Conservation (phyloP, 306 rosid genomes). For the Cucurbita moschata region DNA sequence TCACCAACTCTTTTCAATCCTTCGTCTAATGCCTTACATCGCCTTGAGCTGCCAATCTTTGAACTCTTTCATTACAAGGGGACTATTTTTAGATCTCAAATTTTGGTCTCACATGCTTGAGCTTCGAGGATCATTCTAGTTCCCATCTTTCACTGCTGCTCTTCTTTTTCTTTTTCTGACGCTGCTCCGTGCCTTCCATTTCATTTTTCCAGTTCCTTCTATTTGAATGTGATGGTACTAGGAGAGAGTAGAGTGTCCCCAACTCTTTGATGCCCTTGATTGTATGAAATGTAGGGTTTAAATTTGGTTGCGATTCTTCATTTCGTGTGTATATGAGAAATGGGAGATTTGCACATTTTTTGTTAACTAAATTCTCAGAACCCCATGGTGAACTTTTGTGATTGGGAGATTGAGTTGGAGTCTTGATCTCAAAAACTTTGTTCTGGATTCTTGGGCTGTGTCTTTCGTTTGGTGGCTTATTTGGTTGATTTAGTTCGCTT, state of each 20-base stretch:
- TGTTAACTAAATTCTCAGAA: background rate
- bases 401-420: background rate
- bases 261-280: background rate
- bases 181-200: background rate
- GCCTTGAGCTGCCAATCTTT: background rate
- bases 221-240: background rate
- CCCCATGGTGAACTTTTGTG: background rate
- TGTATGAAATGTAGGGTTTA: slow-evolving; percentile 3
- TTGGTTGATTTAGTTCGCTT: slow-evolving; percentile 7
- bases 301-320: background rate
- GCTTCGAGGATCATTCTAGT: slow-evolving; percentile 16
- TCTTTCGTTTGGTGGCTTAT: slow-evolving; percentile 7
- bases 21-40: background rate
- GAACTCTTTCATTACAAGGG: background rate
- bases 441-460: background rate
- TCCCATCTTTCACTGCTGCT: slow-evolving; percentile 2
- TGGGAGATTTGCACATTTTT: background rate
- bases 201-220: background rate
- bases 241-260: slow-evolving; percentile 4
- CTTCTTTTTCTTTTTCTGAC: background rate
- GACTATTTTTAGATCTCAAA: slow-evolving; percentile 24
- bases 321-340: background rate
- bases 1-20: too few relatives aligned
- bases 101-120: background rate
- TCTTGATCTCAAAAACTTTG: slow-evolving; percentile 12